phyloP scores from a whole-genome alignment of 768 basidiomycete species.

The Pleurotus djamor region DNA sequence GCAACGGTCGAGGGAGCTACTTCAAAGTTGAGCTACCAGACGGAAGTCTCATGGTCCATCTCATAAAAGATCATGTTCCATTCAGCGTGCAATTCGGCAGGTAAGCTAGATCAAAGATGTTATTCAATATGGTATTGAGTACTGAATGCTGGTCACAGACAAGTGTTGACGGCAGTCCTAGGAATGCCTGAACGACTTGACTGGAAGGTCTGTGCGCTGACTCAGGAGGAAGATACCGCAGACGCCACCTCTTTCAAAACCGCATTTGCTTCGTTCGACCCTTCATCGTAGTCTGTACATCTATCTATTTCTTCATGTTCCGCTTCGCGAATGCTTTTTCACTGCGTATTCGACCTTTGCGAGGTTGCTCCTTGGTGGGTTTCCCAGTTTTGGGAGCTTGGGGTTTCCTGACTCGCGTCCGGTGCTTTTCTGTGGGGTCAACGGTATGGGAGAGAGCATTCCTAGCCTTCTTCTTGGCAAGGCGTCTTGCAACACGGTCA shows the following conservation, averaged over 20 bases:
- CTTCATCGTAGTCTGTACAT: constrained; percentile 22
- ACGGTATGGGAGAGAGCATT: constrained; percentile 36
- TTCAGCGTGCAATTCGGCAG: constrained; percentile 95
- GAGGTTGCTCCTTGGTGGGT: constrained; percentile 18
- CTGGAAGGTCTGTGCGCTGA: constrained; percentile 86
- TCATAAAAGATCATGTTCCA: constrained; percentile 72
- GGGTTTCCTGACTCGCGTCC: constrained; percentile 46
- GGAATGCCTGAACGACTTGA: constrained; percentile 78
- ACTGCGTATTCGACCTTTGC: constrained; percentile 43
- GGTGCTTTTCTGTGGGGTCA: constrained; percentile 37
- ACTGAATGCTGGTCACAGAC: constrained; percentile 40
- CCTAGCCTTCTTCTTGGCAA: constrained; percentile 88
- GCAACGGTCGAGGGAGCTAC: constrained; percentile 67
- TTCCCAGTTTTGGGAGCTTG: constrained; percentile 17
- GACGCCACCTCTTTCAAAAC: constrained; percentile 85
- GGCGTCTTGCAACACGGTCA: constrained; percentile 76
- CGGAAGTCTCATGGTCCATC: constrained; percentile 82
- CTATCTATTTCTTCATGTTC: constrained; percentile 54
- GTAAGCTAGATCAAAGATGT: constrained; percentile 39
- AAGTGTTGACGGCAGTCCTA: constrained; percentile 77
- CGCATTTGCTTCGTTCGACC: constrained; percentile 77
- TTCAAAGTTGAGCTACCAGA: constrained; percentile 91
- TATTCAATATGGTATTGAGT: background rate
- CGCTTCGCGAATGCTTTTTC: constrained; percentile 50
- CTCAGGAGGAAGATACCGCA: constrained; percentile 82